These are phyloP conservation scores for Lactarius trivialis DNA, from an alignment of 768 basidiomycete species.

Conservation along the genomic window DNA sequence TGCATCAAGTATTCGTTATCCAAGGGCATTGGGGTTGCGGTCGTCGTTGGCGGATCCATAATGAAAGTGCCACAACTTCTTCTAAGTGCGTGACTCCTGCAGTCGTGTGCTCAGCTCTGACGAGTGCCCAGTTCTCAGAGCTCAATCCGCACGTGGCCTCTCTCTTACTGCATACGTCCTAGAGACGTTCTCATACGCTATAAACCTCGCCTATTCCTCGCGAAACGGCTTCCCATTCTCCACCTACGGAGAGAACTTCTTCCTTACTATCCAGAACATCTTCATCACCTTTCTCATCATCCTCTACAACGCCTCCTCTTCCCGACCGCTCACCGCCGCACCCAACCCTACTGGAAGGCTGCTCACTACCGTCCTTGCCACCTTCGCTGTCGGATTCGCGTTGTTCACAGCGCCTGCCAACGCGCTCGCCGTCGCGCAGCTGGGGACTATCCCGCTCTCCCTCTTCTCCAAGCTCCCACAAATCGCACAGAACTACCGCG, in stretches of 20 bases:
- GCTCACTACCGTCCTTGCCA: conserved; percentile 29
- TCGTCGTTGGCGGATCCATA: conserved; percentile 87
- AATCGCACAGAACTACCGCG: conserved; percentile 72
- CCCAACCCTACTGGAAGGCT: conserved; percentile 30
- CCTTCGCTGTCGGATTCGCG: conserved; percentile 32
- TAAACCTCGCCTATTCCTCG: conserved; percentile 82
- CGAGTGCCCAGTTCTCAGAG: conserved; percentile 49
- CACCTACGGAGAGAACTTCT: conserved; percentile 96
- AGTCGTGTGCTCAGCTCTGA: not conserved
- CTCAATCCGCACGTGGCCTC: conserved; percentile 77
- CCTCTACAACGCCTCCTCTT: conserved; percentile 39
- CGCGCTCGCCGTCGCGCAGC: conserved; percentile 64
- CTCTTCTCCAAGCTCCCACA: conserved; percentile 93
- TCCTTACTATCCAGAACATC: conserved; percentile 85
- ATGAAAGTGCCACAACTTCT: conserved; percentile 96
- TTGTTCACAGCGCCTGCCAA: conserved; percentile 45
- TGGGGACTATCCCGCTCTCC: conserved; percentile 83
- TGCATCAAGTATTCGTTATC: conserved; percentile 91
- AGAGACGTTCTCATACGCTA: conserved; percentile 86
- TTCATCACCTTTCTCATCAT: conserved; percentile 86
- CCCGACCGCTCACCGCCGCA: conserved; percentile 21
- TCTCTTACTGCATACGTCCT: conserved; percentile 82
- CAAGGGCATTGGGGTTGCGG: conserved; percentile 87
- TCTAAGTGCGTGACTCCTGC: conserved; percentile 51
- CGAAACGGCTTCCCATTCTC: conserved; percentile 88